Evolutionary conservation across 1,284 basidiomycete species (phyloP).

Genomic region (Moesziomyces globuligerus): DNA sequence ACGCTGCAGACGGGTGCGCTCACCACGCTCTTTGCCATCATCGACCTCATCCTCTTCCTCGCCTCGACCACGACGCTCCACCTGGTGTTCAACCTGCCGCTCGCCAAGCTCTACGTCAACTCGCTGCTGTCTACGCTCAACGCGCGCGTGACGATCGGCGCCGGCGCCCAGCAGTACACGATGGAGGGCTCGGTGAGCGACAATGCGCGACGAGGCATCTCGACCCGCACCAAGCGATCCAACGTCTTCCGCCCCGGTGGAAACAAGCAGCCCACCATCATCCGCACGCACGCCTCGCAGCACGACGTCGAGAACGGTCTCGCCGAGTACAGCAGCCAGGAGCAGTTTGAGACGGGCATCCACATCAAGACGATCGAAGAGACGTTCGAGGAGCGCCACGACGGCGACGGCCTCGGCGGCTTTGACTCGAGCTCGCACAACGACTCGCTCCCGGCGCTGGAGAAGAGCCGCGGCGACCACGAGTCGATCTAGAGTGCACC

Average conservation of each 20-base stretch:
- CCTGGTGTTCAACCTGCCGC: constrained; percentile 61
- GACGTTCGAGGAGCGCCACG: constrained; percentile 53
- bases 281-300: constrained; percentile 37
- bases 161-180: constrained; percentile 34
- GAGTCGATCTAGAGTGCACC: constrained; percentile 25
- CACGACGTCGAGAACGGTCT: constrained; percentile 30
- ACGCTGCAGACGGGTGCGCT: constrained; percentile 62
- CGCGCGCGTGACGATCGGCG: constrained; percentile 47
- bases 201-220: constrained; percentile 31
- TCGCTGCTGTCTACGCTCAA: constrained; percentile 64
- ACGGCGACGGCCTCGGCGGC: constrained; percentile 25
- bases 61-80: constrained; percentile 55
- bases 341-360: constrained; percentile 44
- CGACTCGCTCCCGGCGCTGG: constrained; percentile 35
- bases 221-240: constrained; percentile 36
- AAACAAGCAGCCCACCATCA: constrained; percentile 42
- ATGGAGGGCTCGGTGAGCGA: constrained; percentile 49
- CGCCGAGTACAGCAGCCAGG: constrained; percentile 19
- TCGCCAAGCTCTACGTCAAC: constrained; percentile 65
- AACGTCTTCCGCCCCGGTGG: constrained; percentile 40
- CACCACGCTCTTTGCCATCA: constrained; percentile 54
- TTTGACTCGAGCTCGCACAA: constrained; percentile 49
- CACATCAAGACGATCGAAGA: constrained; percentile 59
- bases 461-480: constrained; percentile 30
- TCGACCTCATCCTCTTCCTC: constrained; percentile 60